A percentile compares a stretch with the other conserved stretches of the same genome.
Conservation (phyloP, 129 eudicot species). For the Chrysanthemum makinoi region DNA sequence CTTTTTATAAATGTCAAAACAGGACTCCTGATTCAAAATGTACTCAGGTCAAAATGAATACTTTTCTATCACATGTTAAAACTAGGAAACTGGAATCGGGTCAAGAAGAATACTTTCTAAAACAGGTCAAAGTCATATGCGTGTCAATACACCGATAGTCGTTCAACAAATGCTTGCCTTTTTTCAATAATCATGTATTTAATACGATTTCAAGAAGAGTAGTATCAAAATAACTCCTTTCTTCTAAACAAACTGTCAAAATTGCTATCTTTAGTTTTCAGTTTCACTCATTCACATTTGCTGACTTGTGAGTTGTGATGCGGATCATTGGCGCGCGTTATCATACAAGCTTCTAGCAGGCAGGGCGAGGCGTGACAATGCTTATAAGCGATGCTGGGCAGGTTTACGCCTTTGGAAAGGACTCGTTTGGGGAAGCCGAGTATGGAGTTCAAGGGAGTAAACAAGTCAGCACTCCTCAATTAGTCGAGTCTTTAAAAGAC, state of each 20-base stretch:
- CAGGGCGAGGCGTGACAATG: conserved; percentile 93
- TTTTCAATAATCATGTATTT: too few species aligned
- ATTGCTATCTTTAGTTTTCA: not conserved
- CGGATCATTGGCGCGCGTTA: conserved; percentile 78
- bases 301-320: conserved; percentile 15
- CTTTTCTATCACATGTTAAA: too few species aligned
- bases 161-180: too few species aligned
- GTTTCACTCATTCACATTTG: not conserved
- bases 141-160: too few species aligned
- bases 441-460: conserved; percentile 76
- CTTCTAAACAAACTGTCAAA: not conserved
- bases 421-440: conserved; percentile 88
- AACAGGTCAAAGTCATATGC: too few species aligned
- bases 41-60: too few species aligned
- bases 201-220: too few species aligned
- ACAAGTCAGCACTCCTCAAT: conserved; percentile 60
- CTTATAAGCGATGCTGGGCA: conserved; percentile 74
- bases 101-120: too few species aligned
- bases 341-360: conserved; percentile 96
- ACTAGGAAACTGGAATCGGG: too few species aligned
- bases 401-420: conserved; percentile 91
- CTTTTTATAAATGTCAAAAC: too few species aligned
- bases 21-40: too few species aligned
- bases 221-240: too few species aligned
- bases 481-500: conserved; percentile 84